Evolutionary conservation across 2,329 filamentous ascomycete species (phyloP), one percentile per base, ranked within the genome.

Genomic region (Penicillium sumatraense): DNA sequence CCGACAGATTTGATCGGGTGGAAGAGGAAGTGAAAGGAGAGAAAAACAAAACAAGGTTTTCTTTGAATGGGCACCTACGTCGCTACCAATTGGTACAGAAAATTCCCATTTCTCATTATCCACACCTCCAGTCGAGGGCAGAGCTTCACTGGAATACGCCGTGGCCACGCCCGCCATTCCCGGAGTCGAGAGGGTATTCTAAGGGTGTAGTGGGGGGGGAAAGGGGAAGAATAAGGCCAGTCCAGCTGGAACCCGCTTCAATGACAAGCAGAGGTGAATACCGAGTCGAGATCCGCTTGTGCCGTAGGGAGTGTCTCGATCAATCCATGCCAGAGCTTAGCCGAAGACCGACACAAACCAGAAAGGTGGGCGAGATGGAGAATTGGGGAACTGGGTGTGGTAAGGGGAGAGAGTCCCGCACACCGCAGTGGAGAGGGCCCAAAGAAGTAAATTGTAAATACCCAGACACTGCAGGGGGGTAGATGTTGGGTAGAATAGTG

Each of bases 131-230:
- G 73, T 61, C 51, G 73, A 71, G 60, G 69, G 61, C 71, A 75
- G 67, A 63, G 70, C 66, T 70, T 76, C 74, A 63, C 71, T 61
- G 45, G 73, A 69, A 64, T 71, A 73, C 35, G 72, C 72, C 55
- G 74, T 74, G 56, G 73, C 67, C 57, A 73, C 68, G 54, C 73
- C 74, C 69, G 73, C 74, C 75, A 77, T 77, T 65, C 68, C 69
- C 57, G 52, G 40, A n/a, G 47, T 51, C 40, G 45, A 53, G 53
- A 54, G 38, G 29, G 29, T 5, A 14, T 6, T 23, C 26, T 46
- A 44, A 27, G 26, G 31, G 29, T 23, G 18, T 40, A 29, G 21
- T 54, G 41, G 18, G 42, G 46, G 48, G 31, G 20, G 24, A 27
- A 21, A n/a, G 13, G 40, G 56, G 54, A 35, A 21, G 53, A 63